These are phyloP conservation scores for Fusarium agapanthi DNA, from an alignment of 2,329 filamentous ascomycete genomes.

Conservation along the genomic window DNA sequence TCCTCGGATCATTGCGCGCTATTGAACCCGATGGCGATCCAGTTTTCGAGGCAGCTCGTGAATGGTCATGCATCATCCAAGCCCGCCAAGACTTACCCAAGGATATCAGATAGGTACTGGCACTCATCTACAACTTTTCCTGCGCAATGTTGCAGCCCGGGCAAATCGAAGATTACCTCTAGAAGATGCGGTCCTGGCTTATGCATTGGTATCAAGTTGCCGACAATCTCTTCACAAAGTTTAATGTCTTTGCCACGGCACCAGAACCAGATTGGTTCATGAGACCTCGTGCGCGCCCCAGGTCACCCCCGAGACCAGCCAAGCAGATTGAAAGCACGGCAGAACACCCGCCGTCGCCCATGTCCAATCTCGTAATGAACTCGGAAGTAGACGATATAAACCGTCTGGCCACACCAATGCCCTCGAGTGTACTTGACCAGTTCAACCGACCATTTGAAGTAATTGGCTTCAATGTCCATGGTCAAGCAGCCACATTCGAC, in stretches of 20 bases:
- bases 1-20: slow-evolving; percentile 37
- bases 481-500: not conserved
- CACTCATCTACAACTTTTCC: slow-evolving; percentile 45
- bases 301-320: not conserved
- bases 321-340: too few species aligned
- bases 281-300: slow-evolving; percentile 8
- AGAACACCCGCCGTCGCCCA: not conserved
- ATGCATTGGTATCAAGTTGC: slow-evolving; percentile 42
- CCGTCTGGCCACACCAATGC: not conserved
- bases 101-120: slow-evolving; percentile 46
- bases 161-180: slow-evolving; percentile 25
- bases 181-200: slow-evolving; percentile 44
- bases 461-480: not conserved
- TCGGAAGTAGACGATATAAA: not conserved
- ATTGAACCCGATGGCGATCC: slow-evolving; percentile 36
- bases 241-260: slow-evolving; percentile 12
- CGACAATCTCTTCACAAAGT: slow-evolving; percentile 34
- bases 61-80: slow-evolving; percentile 46
- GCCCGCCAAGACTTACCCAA: slow-evolving; percentile 34
- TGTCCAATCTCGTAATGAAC: not conserved
- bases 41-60: slow-evolving; percentile 42
- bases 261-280: slow-evolving; percentile 43
- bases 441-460: not conserved
- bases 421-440: not conserved
- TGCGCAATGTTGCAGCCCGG: slow-evolving; percentile 39